Evolutionary conservation across 192 early-diverging fungal genomes (phyloP).

Genomic region (Paraglomus brasilianum): DNA sequence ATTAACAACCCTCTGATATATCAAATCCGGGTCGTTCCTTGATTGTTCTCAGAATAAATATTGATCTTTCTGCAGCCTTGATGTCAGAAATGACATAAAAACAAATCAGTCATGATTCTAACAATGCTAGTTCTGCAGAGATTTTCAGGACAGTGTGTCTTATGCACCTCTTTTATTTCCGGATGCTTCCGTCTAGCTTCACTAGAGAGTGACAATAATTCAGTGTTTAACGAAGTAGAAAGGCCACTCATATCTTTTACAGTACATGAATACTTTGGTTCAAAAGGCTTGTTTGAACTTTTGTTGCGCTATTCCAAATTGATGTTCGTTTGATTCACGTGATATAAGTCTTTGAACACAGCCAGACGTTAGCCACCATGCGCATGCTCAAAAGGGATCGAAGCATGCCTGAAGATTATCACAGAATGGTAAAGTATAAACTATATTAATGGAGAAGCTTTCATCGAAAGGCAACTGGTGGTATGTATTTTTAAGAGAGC

Average conservation of each 20-base stretch:
- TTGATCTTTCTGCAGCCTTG: conserved; percentile 67
- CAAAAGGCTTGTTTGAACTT: no score
- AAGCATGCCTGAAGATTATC: no score
- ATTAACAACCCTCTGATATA: conserved; percentile 42
- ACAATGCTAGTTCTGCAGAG: background rate
- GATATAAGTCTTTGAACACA: no score
- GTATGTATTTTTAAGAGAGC: no score
- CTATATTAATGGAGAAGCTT: no score
- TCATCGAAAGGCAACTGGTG: no score
- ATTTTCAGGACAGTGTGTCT: background rate
- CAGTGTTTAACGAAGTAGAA: conserved; percentile 65
- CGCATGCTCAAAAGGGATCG: no score
- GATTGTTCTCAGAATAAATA: conserved; percentile 54
- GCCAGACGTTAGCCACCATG: no score
- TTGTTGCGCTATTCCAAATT: no score
- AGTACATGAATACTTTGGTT: no score
- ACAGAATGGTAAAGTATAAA: no score
- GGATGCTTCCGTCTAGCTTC: conserved; percentile 89
- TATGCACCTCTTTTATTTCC: conserved; percentile 89
- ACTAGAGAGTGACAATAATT: conserved; percentile 79
- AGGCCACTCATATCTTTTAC: conserved; percentile 46
- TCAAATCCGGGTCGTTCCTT: conserved; percentile 53
- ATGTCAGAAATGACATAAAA: conserved; percentile 13
- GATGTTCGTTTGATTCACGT: no score
- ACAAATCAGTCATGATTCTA: background rate